phyloP scores from a whole-genome alignment of 352 stramenopile species.

The Globisporangium heterothallicum region DNA sequence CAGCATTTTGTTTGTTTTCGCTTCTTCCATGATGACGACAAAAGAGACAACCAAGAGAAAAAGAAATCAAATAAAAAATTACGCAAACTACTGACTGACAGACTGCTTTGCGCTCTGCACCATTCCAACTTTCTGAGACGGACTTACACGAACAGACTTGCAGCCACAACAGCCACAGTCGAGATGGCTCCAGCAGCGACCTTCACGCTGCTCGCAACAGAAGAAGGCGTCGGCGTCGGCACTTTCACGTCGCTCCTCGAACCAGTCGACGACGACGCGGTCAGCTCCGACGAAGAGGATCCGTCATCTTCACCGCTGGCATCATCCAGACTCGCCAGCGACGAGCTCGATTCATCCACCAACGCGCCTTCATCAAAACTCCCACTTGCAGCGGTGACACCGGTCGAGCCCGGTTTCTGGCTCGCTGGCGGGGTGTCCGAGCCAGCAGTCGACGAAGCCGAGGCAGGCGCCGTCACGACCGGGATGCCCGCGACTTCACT shows the following conservation, averaged over 20 bases:
- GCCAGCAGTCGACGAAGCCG: slow-evolving; percentile 10
- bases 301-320: background rate
- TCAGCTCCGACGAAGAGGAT: background rate
- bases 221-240: background rate
- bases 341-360: slow-evolving; percentile 5
- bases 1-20: no score
- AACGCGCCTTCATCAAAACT: background rate
- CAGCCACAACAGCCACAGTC: background rate
- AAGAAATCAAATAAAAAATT: no score
- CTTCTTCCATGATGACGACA: no score
- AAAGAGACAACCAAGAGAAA: no score
- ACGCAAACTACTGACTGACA: no score
- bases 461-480: slow-evolving; percentile 15
- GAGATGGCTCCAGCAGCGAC: background rate
- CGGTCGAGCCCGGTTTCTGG: slow-evolving; percentile 9
- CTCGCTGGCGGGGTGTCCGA: slow-evolving; percentile 8
- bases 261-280: background rate
- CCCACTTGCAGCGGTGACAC: background rate
- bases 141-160: background rate
- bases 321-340: slow-evolving; percentile 10
- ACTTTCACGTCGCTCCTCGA: background rate
- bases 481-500: slow-evolving; percentile 17
- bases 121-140: background rate
- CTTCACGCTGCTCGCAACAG: background rate
- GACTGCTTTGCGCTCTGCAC: background rate